phyloP scores from a whole-genome alignment of 192 early-diverging fungal species.

The Bifiguratus adelaidae region DNA sequence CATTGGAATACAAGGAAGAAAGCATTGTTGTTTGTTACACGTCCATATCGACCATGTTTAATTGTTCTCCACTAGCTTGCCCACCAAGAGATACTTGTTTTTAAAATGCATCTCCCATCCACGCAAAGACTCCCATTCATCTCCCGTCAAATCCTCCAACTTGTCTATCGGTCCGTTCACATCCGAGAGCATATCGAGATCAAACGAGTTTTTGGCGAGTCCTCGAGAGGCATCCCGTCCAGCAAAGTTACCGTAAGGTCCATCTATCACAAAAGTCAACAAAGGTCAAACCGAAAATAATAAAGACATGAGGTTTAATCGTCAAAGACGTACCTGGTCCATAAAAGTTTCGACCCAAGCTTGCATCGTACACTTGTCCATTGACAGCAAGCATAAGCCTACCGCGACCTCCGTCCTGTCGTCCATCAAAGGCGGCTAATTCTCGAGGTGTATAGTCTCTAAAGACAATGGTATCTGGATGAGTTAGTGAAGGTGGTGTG shows the following conservation, averaged over 20 bases:
- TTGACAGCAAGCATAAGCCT: conserved; percentile 72
- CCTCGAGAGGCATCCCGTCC: conserved; percentile 93
- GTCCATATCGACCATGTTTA: too few relatives aligned
- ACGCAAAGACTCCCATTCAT: conserved; percentile 61
- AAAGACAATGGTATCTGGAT: conserved; percentile 49
- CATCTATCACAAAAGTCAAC: too few relatives aligned
- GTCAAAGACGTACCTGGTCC: conserved; percentile 66
- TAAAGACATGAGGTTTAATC: too few relatives aligned
- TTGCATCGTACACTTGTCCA: conserved; percentile 85
- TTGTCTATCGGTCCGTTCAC: conserved; percentile 69
- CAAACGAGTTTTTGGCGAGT: conserved; percentile 81
- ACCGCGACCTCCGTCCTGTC: conserved; percentile 25
- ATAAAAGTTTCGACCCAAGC: conserved; percentile 72
- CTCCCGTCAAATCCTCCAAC: conserved; percentile 63
- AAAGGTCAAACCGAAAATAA: too few relatives aligned
- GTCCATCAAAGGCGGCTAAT: conserved; percentile 63
- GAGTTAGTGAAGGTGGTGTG: conserved; percentile 13
- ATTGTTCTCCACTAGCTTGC: conserved; percentile 50
- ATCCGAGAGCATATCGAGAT: conserved; percentile 56
- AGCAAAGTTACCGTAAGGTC: conserved; percentile 91
- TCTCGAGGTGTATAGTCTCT: conserved; percentile 71
- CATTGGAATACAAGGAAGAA: too few relatives aligned
- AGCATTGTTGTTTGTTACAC: too few relatives aligned
- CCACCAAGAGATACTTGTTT: conserved; percentile 67
- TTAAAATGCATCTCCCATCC: conserved; percentile 79